A percentile compares a stretch with the other conserved stretches of the same genome.
Evolutionary conservation across 805 yeast species (phyloP).

Genomic region (Wickerhamomyces sydowiorum): DNA sequence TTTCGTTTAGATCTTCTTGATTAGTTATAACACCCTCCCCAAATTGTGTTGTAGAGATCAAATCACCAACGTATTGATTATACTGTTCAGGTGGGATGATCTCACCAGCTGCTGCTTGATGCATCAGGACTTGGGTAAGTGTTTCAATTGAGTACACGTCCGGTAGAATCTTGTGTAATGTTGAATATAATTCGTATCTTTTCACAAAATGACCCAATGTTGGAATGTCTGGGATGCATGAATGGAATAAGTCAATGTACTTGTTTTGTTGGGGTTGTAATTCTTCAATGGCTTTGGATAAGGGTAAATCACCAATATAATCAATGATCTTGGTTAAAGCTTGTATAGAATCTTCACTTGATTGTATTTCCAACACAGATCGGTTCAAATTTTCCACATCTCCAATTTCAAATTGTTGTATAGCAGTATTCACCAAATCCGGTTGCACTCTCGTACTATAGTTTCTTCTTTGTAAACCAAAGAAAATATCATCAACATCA

Average conservation of each 20-base stretch:
- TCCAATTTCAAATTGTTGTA: slow-evolving; percentile 8
- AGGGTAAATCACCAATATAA: slow-evolving; percentile 1
- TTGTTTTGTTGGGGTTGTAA: background rate
- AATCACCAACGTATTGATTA: background rate
- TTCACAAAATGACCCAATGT: slow-evolving; percentile 10
- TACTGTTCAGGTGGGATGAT: slow-evolving; percentile 9
- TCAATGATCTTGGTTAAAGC: slow-evolving; percentile 4
- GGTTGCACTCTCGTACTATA: slow-evolving; percentile 25
- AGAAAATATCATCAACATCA: slow-evolving; percentile 32
- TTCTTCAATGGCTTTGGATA: slow-evolving; percentile 1
- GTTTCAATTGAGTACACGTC: background rate
- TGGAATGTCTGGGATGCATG: slow-evolving; percentile 16
- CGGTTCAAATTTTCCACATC: slow-evolving; percentile 7
- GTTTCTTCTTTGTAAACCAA: slow-evolving; percentile 35
- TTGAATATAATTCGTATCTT: slow-evolving; percentile 8
- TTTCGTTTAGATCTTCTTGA: slow-evolving; percentile 1
- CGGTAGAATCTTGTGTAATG: slow-evolving; percentile 10
- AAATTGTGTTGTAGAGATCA: slow-evolving; percentile 1
- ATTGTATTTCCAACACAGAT: slow-evolving; percentile 1
- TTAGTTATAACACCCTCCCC: background rate
- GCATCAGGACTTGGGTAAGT: slow-evolving; percentile 5
- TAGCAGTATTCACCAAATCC: slow-evolving; percentile 6
- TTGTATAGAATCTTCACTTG: slow-evolving; percentile 3
- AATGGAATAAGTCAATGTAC: slow-evolving; percentile 1
- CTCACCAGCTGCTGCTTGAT: slow-evolving; percentile 15